Base-by-base conservation (phyloP, 2,329 filamentous ascomycete genomes). In the Acephala macrosclerotiorum region DNA sequence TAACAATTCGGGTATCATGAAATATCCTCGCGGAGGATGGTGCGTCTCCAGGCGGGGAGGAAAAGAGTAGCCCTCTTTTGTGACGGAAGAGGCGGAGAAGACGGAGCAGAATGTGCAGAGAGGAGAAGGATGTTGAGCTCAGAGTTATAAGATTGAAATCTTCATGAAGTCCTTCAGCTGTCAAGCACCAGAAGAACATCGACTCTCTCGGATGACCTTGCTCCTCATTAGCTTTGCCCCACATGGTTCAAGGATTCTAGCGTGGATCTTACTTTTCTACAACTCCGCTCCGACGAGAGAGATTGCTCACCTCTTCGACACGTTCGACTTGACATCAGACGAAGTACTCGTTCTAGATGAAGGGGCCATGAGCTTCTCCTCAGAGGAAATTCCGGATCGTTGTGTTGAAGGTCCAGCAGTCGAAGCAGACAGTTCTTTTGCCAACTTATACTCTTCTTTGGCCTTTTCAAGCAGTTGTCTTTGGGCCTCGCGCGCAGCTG, bases 271-370 rank as follows among this genome's bases (percentile, higher is more conserved):
- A 26, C 45, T 49, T 49, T 49, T 22, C 14, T 42, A 14, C 45
- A 49, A 9, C 25, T 53, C 49, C 6, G 26, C 49, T 1, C 49
- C 25, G n/a, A 53, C 47, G 47, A n/a, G 3, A 53, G 25, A 22
- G n/a, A 25, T 33, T 33, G 49, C 18, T 53, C 25, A 53, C 2
- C 25, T 33, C 18, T 53, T 53, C 25, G 49, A 33, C 11, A 12
- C 22, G 16, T 18, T 53, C 25, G 22, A 33, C 49, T 33, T 53
- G 49, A 8, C 5, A 5, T 18, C 49, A 4, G 49, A 53, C 49
- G 49, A 53, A 26, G 49, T 53, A 53, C 49, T 53, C 12, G 49
- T 33, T 9, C 49, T 33, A 33, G 49, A 53, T 29, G 49, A 53
- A 29, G 25, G 7, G 18, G 25, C 49, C 12, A 53, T 11, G 18